A percentile compares a stretch with the other conserved stretches of the same genome.
Evolutionary conservation across 192 early-diverging fungal species (phyloP).

Genomic region (Entrophospora sp.): DNA sequence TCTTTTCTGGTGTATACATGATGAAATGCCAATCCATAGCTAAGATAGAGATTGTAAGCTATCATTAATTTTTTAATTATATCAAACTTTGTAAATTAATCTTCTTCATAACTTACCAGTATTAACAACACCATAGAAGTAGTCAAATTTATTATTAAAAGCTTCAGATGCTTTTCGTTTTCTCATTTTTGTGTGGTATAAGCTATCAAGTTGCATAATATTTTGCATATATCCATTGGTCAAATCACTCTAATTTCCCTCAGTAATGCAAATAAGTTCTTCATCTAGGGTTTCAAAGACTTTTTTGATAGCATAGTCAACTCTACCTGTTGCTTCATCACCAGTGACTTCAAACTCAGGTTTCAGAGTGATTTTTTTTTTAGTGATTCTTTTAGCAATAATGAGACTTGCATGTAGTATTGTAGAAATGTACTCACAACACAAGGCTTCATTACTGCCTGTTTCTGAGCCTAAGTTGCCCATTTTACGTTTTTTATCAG

Average conservation of each 20-base stretch:
- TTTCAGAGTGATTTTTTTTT: background rate
- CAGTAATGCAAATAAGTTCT: conserved; percentile 11
- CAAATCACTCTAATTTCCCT: background rate
- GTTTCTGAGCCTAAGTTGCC: background rate
- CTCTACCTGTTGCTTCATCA: background rate
- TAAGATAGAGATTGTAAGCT: background rate
- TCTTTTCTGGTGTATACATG: background rate
- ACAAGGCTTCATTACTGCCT: background rate
- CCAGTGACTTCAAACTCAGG: background rate
- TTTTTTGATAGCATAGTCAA: background rate
- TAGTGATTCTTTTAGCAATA: background rate
- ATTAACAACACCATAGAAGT: background rate
- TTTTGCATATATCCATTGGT: background rate
- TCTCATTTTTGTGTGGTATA: background rate
- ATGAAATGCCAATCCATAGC: conserved; percentile 6
- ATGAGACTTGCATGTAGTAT: background rate
- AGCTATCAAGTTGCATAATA: background rate
- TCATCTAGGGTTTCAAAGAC: background rate
- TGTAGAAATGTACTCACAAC: background rate
- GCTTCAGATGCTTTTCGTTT: background rate
- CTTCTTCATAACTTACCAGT: background rate
- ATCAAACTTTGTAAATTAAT: too few species aligned
- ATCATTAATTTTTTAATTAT: background rate
- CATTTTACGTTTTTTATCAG: background rate
- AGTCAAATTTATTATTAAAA: conserved; percentile 1